A percentile compares a stretch with the other conserved stretches of the same genome.
These are phyloP conservation scores for Hamigera avellanea DNA, from an alignment of 495 filamentous ascomycete species.

Conservation along the genomic window DNA sequence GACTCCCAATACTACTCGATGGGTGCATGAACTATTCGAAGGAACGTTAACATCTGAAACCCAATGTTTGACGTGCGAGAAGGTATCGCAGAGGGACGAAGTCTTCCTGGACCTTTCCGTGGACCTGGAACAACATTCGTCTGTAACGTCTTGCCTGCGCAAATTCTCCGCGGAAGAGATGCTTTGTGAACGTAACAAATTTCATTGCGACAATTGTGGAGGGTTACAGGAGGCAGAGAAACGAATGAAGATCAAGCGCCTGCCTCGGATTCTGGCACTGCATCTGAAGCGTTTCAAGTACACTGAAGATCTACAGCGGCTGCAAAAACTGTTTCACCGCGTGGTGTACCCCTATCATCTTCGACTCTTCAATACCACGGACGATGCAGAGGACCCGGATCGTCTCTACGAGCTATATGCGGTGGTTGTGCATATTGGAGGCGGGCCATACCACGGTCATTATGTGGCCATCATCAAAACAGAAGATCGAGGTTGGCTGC, in stretches of 20 bases:
- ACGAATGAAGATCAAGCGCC: conserved; percentile 95
- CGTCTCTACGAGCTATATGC: conserved; percentile 94
- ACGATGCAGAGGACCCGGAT: conserved; percentile 92
- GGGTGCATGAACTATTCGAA: conserved; percentile 97
- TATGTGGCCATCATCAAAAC: conserved; percentile 98
- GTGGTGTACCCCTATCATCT: conserved; percentile 96
- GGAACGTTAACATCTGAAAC: conserved; percentile 92
- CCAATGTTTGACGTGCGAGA: conserved; percentile 92
- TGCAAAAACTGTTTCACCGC: conserved; percentile 94
- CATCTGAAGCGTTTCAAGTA: conserved; percentile 98
- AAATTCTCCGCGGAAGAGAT: conserved; percentile 98
- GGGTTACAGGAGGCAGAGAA: conserved; percentile 97
- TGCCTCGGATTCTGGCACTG: conserved; percentile 82
- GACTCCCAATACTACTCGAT: conserved; percentile 52
- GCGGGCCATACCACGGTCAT: conserved; percentile 95
- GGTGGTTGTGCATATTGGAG: conserved; percentile 96
- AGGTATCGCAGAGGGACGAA: conserved; percentile 87
- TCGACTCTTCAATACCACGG: conserved; percentile 94
- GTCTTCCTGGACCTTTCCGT: conserved; percentile 93
- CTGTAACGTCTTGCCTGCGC: conserved; percentile 85
- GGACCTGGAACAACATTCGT: conserved; percentile 89
- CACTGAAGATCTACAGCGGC: conserved; percentile 80
- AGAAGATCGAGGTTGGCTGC: conserved; percentile 84
- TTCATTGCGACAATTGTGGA: conserved; percentile 95
- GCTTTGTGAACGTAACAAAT: conserved; percentile 97